These are phyloP conservation scores for Astraeus odoratus DNA, from an alignment of 768 basidiomycete species.

Conservation along the genomic window DNA sequence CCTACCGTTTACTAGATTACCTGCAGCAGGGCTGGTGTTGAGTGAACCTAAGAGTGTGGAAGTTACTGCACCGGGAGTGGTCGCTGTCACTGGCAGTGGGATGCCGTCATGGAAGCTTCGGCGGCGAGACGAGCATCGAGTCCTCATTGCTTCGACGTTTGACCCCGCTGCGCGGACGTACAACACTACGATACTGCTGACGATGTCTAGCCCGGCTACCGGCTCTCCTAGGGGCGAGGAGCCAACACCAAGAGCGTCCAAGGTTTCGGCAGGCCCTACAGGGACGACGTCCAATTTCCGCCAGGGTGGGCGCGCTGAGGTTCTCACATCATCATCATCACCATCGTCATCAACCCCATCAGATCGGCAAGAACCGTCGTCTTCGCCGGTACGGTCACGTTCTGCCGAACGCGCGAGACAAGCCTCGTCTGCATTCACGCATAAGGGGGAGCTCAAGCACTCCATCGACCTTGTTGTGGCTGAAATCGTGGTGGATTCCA, in stretches of 20 bases:
- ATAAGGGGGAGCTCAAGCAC: constrained; percentile 53
- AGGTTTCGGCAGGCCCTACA: constrained; percentile 24
- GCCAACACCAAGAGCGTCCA: constrained; percentile 36
- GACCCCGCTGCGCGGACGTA: constrained; percentile 45
- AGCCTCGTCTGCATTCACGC: constrained; percentile 50
- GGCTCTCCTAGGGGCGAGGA: constrained; percentile 25
- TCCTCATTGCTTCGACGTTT: constrained; percentile 51
- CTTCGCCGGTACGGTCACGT: constrained; percentile 24
- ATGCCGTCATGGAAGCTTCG: constrained; percentile 49
- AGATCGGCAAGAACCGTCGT: constrained; percentile 12
- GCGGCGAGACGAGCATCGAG: constrained; percentile 51
- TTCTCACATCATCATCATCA: constrained; percentile 19
- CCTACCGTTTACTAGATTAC: constrained; percentile 62
- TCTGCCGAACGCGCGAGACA: constrained; percentile 28
- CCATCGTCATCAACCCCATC: constrained; percentile 11
- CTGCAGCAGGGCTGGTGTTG: constrained; percentile 55
- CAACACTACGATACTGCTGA: constrained; percentile 43
- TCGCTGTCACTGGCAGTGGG: constrained; percentile 14
- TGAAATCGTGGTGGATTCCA: constrained; percentile 77
- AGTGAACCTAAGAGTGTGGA: constrained; percentile 46
- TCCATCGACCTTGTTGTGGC: constrained; percentile 67
- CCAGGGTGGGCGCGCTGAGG: constrained; percentile 7
- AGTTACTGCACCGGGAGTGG: constrained; percentile 18
- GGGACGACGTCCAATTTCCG: constrained; percentile 14
- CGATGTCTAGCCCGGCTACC: constrained; percentile 16